A percentile compares a stretch with the other conserved stretches of the same genome.
Evolutionary conservation across 345 rosid genomes (phyloP).

Genomic region (Xanthoceras sorbifolium): DNA sequence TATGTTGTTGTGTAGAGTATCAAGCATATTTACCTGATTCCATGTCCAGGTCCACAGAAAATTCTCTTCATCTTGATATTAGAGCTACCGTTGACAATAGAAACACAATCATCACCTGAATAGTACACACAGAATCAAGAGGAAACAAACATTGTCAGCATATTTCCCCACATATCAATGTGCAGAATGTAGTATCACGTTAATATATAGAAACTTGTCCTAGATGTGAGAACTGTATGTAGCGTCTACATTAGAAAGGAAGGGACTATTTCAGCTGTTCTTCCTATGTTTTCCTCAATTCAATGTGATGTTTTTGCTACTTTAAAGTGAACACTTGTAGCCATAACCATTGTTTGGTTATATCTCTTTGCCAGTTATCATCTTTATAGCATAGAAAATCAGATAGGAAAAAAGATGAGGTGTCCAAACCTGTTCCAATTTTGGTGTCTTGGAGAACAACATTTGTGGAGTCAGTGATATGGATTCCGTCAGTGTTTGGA

Average conservation of each 20-base stretch:
- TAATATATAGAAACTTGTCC: background rate
- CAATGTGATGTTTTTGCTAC: background rate
- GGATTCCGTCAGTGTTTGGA: conserved; percentile 98
- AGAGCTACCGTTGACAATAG: conserved; percentile 84
- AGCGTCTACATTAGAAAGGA: background rate
- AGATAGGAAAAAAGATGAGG: conserved; percentile 5
- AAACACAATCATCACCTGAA: conserved; percentile 93
- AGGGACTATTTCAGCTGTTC: conserved; percentile 12
- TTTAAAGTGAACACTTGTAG: background rate
- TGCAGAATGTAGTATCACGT: background rate
- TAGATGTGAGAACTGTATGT: background rate
- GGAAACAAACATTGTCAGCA: conserved; percentile 10
- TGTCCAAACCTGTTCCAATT: conserved; percentile 85
- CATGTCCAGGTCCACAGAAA: conserved; percentile 97
- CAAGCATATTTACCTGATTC: conserved; percentile 61
- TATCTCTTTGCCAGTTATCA: background rate
- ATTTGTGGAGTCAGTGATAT: conserved; percentile 75
- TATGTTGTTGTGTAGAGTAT: background rate
- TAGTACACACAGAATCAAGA: conserved; percentile 21
- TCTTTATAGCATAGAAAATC: background rate
- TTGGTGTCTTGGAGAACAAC: conserved; percentile 80
- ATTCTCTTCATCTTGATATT: conserved; percentile 81
- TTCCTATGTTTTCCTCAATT: background rate
- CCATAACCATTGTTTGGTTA: background rate
- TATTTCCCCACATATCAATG: background rate